Percentiles rank a stretch among this genome's conserved stretches.
These are phyloP conservation scores for Colletotrichum abscissum DNA, from an alignment of 2,329 filamentous ascomycete genomes.

Conservation along the genomic window DNA sequence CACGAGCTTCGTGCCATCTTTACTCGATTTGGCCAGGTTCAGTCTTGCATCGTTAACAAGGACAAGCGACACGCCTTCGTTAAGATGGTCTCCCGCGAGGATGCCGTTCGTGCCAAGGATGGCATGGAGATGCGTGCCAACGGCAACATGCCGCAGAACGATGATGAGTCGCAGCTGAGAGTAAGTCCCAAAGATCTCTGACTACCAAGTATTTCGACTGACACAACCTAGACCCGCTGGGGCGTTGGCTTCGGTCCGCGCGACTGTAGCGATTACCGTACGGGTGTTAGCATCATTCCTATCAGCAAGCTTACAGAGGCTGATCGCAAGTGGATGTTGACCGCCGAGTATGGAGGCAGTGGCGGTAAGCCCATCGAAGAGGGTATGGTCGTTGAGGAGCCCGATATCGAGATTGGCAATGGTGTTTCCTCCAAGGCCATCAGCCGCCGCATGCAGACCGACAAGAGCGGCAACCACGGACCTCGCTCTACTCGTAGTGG, in stretches of 20 bases:
- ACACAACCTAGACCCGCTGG: slow-evolving; percentile 80
- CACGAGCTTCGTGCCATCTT: slow-evolving; percentile 86
- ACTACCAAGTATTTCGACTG: neutral
- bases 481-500: slow-evolving; percentile 68
- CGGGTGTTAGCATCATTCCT: slow-evolving; percentile 91
- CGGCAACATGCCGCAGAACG: slow-evolving; percentile 45
- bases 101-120: slow-evolving; percentile 85
- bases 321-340: slow-evolving; percentile 97
- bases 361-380: slow-evolving; percentile 83
- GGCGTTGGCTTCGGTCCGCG: slow-evolving; percentile 96
- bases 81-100: slow-evolving; percentile 93
- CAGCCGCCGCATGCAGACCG: slow-evolving; percentile 75
- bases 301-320: slow-evolving; percentile 94
- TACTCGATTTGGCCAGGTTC: slow-evolving; percentile 83
- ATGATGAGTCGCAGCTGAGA: slow-evolving; percentile 57
- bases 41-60: slow-evolving; percentile 97
- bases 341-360: slow-evolving; percentile 91
- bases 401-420: slow-evolving; percentile 97
- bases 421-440: slow-evolving; percentile 95
- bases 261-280: slow-evolving; percentile 96
- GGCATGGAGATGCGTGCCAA: slow-evolving; percentile 82
- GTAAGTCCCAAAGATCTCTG: slow-evolving; percentile 61
- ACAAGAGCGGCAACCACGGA: slow-evolving; percentile 73
- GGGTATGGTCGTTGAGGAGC: slow-evolving; percentile 93
- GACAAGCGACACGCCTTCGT: slow-evolving; percentile 99